phyloP scores from a whole-genome alignment of 2,329 filamentous ascomycete species.

The Pleomassaria siparia region DNA sequence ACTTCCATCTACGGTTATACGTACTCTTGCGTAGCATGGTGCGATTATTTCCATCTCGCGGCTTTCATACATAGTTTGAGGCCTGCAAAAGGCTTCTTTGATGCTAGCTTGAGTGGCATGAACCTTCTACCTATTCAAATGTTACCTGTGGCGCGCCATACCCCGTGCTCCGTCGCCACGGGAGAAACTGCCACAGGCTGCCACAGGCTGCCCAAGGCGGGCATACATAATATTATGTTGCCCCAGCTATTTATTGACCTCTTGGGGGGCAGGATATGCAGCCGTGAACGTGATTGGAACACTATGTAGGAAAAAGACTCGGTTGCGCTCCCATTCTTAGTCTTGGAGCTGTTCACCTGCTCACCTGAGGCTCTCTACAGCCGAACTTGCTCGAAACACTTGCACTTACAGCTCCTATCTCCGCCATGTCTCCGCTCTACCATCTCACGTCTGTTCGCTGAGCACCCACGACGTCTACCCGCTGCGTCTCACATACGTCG shows the following conservation, averaged over 20 bases:
- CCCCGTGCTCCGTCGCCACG: slow-evolving; percentile 14
- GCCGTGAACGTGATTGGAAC: slow-evolving; percentile 31
- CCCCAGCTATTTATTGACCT: slow-evolving; percentile 17
- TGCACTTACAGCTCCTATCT: slow-evolving; percentile 4
- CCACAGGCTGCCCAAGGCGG: slow-evolving; percentile 18
- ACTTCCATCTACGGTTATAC: no score
- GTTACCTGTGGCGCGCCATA: slow-evolving; percentile 22
- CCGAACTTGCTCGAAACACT: slow-evolving; percentile 7
- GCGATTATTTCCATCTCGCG: background rate
- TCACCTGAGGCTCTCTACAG: slow-evolving; percentile 24
- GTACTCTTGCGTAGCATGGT: no score
- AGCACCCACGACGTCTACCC: slow-evolving; percentile 11
- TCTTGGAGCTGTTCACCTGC: slow-evolving; percentile 21
- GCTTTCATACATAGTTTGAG: background rate
- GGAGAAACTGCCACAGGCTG: slow-evolving; percentile 2
- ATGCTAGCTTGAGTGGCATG: no score
- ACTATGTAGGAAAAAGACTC: slow-evolving; percentile 9
- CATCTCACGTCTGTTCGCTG: slow-evolving; percentile 9
- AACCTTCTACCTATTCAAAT: no score
- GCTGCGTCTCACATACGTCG: slow-evolving; percentile 8
- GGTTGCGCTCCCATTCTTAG: slow-evolving; percentile 1
- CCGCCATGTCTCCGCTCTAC: slow-evolving; percentile 13
- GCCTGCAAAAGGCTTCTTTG: no score
- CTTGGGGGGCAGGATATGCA: slow-evolving; percentile 20
- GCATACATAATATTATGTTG: slow-evolving; percentile 11